Percentiles rank a stretch among this genome's conserved stretches.
These are phyloP conservation scores for Hirsutella thompsonii DNA, from an alignment of 2,329 filamentous ascomycete genomes.

Conservation along the genomic window DNA sequence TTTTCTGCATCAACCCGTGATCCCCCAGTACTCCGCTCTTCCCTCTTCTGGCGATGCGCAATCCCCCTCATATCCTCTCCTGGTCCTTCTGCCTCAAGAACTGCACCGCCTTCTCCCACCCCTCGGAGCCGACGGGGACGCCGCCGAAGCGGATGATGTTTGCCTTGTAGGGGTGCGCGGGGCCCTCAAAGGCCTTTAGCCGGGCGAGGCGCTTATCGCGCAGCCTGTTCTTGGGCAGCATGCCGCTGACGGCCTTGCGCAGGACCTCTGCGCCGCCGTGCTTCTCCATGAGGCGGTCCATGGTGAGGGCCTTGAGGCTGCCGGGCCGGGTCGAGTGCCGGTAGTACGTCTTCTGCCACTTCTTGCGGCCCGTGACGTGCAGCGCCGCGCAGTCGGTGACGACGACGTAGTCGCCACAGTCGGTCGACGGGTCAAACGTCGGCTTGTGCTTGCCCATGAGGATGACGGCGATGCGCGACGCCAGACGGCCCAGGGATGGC, in stretches of 20 bases:
- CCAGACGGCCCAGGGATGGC: constrained; percentile 80
- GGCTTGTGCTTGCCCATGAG: constrained; percentile 99
- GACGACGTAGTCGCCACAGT: constrained; percentile 98
- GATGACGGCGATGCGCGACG: constrained; percentile 71
- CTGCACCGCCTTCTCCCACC: constrained; percentile 39
- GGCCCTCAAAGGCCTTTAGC: constrained; percentile 93
- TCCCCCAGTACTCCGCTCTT: too few species aligned
- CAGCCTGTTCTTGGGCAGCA: constrained; percentile 94
- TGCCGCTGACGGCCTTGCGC: constrained; percentile 83
- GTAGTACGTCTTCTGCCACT: constrained; percentile 91
- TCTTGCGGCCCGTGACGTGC: constrained; percentile 83
- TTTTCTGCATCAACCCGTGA: too few species aligned
- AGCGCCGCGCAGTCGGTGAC: constrained; percentile 80
- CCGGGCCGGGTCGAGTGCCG: constrained; percentile 86
- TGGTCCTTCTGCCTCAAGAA: constrained; percentile 35
- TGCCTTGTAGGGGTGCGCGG: constrained; percentile 77
- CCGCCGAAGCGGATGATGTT: constrained; percentile 69
- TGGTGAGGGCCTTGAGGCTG: constrained; percentile 73
- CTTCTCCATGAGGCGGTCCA: constrained; percentile 92
- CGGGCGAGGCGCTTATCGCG: constrained; percentile 76
- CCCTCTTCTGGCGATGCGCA: too few species aligned
- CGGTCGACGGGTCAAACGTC: constrained; percentile 90
- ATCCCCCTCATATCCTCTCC: constrained; percentile 31
- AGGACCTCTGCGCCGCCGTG: constrained; percentile 87
- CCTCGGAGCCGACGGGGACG: constrained; percentile 36